Evolutionary conservation across 768 basidiomycete species (phyloP), one percentile per base, ranked within the genome.

Genomic region (Peribolospora baueri): DNA sequence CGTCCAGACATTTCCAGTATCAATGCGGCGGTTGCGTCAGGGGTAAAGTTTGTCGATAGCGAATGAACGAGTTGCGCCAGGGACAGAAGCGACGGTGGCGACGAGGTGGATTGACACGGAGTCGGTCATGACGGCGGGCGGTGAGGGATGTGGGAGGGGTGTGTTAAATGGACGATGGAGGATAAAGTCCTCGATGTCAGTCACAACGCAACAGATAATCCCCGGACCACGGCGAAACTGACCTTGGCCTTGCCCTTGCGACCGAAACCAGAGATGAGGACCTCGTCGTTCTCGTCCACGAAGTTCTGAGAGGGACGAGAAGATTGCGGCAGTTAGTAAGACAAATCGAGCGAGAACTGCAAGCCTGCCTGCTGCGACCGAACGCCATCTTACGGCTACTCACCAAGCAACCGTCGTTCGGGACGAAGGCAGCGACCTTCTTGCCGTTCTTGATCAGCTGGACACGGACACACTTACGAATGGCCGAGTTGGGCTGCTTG

Each of bases 371-470:
- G 25, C 25, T 25, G 25, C 25, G 25, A 25, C 25, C 25, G 25
- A 25, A 25, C 25, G 25, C 25, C 25, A 25, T 25, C 25, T 25
- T 25, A 25, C 25, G 25, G 25, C 25, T 25, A 25, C 25, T 25
- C 25, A 25, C 25, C 61, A 93, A 72, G 75, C 87, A 91, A 75
- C 87, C 87, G 66, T 93, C 87, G 68, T 87, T 88, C 84, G 86
- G 91, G 46, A 97, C 93, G 81, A 98, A 98, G 66, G 93, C 93
- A 60, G 91, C 97, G 68, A 98, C 91, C 71, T 97, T 97, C 82
- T 98, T 98, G 62, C 93, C 93, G 74, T 98, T 98, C 79, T 98
- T 98, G 71, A 98, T 97, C 63, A 98, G 76, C 67, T 98, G 93
- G 60, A 98, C 93, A 74, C 93, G 87, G 63, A 98, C 93, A 75